Evolutionary conservation across 208 protist species (phyloP), one percentile per base, ranked within the genome.

Genomic region (Trypanosoma conorhini): DNA sequence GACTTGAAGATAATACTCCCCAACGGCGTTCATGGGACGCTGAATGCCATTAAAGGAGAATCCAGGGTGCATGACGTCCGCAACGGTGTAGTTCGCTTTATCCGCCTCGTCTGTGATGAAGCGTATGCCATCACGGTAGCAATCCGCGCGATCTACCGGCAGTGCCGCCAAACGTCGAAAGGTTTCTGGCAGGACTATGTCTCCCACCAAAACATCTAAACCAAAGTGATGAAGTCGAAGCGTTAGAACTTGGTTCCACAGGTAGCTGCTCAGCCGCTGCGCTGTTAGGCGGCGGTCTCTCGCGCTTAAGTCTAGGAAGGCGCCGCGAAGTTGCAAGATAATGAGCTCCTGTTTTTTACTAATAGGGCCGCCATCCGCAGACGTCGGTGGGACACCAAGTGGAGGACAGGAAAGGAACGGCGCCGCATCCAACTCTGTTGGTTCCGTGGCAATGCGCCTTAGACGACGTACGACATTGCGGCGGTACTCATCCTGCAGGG

Each of bases 181-280:
- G 0, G 57, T 60, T 13, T 81, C 82, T 10, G 87, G 76, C 33
- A 85, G 55, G 0, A 91, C 79, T 19, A 85, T 67, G 67, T 96
- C 90, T n/a, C 90, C 90, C 22, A 81, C 63, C 5, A 96, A 80
- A 40, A 93, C 83, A 33, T 61, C 26, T 2, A 56, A 52, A 13
- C 82, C 83, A 65, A 86, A 80, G 60, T 82, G 85, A 42, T 92
- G 87, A 8, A 93, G 74, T 22, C 90, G 90, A 4, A 96, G 79
- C 42, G 87, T 90, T 56, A 96, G 63, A 19, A 73, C 90, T 77
- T 93, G 87, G 72, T 96, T 96, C 88, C 90, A 96, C 38, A 93
- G 69, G 70, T 87, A 96, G 70, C 87, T 93, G n/a, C 82, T 82
- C 44, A 93, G 69, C 19, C 85, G 76, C 76, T 93, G 87, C 63